phyloP scores from a whole-genome alignment of 257 asterid genomes.

The Capsicum rhomboideum region DNA sequence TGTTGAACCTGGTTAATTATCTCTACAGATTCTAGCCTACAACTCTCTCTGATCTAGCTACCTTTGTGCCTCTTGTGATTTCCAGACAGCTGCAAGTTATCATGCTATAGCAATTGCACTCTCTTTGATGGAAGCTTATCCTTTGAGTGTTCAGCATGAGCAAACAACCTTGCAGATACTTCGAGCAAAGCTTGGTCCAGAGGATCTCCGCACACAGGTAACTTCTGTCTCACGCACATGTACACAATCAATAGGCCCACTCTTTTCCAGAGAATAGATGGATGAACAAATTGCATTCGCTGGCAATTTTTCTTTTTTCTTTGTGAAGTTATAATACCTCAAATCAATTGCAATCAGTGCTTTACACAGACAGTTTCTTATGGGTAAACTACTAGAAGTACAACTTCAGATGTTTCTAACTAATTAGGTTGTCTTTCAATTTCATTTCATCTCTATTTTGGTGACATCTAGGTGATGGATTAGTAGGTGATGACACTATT shows the following conservation, averaged over 20 bases:
- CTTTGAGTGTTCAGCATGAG: constrained; percentile 97
- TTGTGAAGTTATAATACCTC: background rate
- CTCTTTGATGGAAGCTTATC: constrained; percentile 97
- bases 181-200: constrained; percentile 88
- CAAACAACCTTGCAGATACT: constrained; percentile 97
- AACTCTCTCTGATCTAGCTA: background rate
- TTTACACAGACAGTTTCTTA: background rate
- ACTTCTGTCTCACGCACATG: background rate
- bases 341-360: background rate
- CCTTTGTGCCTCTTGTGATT: background rate
- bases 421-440: background rate
- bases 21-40: background rate
- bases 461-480: background rate
- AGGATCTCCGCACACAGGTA: constrained; percentile 99
- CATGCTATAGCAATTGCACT: constrained; percentile 99
- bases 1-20: background rate
- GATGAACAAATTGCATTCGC: background rate
- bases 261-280: background rate
- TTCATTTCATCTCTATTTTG: background rate
- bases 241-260: background rate
- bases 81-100: constrained; percentile 99
- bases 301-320: background rate
- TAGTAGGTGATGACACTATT: background rate
- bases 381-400: background rate
- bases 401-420: background rate